These are phyloP conservation scores for Spathaspora passalidarum DNA, from an alignment of 805 yeast species.

Conservation along the genomic window DNA sequence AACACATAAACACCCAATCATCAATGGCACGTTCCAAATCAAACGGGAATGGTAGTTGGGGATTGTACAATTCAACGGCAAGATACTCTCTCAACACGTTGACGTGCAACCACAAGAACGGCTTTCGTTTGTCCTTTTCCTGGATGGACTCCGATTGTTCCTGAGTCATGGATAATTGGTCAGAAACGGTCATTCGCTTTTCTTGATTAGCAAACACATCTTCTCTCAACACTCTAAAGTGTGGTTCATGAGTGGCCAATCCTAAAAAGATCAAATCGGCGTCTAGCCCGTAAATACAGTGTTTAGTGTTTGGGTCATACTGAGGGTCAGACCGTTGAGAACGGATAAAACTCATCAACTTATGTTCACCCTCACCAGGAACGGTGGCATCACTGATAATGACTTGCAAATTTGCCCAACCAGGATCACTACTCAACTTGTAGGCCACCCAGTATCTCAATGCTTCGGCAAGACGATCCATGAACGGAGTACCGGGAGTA, in stretches of 20 bases:
- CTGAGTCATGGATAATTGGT: conserved; percentile 56
- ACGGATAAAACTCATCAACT: conserved; percentile 93
- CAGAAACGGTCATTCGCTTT: conserved; percentile 42
- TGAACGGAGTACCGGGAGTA: conserved; percentile 98
- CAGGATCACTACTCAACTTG: conserved; percentile 84
- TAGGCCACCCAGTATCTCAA: conserved; percentile 90
- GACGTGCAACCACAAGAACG: conserved; percentile 92
- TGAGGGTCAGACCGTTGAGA: conserved; percentile 83
- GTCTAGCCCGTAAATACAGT: conserved; percentile 94
- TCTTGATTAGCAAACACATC: conserved; percentile 88
- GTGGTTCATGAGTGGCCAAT: conserved; percentile 97
- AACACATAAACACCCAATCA: conserved; percentile 99
- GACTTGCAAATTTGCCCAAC: conserved; percentile 87
- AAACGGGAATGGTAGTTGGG: conserved; percentile 66
- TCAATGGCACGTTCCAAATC: conserved; percentile 95
- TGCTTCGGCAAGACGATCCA: conserved; percentile 83
- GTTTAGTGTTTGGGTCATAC: conserved; percentile 91
- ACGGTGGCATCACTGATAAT: conserved; percentile 94
- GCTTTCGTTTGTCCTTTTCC: conserved; percentile 57
- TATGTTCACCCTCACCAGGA: conserved; percentile 99
- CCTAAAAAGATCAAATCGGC: conserved; percentile 97
- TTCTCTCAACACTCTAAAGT: conserved; percentile 88
- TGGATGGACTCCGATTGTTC: conserved; percentile 47
- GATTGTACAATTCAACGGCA: conserved; percentile 73
- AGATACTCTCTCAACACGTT: conserved; percentile 85